A percentile compares a stretch with the other conserved stretches of the same genome.
These are phyloP conservation scores for Mycena vulgaris DNA, from an alignment of 768 basidiomycete genomes.

Conservation along the genomic window DNA sequence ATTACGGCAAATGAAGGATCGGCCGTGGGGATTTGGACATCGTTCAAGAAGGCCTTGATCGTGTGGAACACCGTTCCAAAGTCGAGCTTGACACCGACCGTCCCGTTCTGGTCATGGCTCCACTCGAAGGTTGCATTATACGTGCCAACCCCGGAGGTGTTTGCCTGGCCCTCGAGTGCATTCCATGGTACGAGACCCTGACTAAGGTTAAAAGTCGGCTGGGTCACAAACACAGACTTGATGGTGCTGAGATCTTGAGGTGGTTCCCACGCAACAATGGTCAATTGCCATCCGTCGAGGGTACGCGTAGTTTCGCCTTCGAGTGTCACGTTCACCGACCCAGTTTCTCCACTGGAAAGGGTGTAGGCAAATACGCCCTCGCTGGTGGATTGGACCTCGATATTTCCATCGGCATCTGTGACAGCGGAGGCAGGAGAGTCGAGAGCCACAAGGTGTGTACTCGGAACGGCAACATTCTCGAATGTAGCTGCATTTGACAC, in stretches of 20 bases:
- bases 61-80: conserved; percentile 37
- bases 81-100: conserved; percentile 31
- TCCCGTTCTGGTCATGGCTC: conserved; percentile 19
- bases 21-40: conserved; percentile 30
- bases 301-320: conserved; percentile 22
- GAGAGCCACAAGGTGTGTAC: conserved; percentile 21
- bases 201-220: conserved; percentile 31
- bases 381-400: conserved; percentile 24
- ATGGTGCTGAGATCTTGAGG: conserved; percentile 31
- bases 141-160: conserved; percentile 36
- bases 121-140: conserved; percentile 35
- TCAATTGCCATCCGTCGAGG: conserved; percentile 29
- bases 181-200: conserved; percentile 36
- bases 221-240: conserved; percentile 29
- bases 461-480: conserved; percentile 17
- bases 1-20: conserved; percentile 31
- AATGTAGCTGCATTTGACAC: conserved; percentile 27
- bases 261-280: conserved; percentile 37
- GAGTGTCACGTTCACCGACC: conserved; percentile 28
- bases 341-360: conserved; percentile 9
- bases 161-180: conserved; percentile 19
- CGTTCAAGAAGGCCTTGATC: conserved; percentile 35
- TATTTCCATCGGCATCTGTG: background rate
- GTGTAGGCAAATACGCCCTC: conserved; percentile 26
- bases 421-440: conserved; percentile 30